These are phyloP conservation scores for Agapanthus africanus DNA, from an alignment of 106 monocot species.

Conservation along the genomic window DNA sequence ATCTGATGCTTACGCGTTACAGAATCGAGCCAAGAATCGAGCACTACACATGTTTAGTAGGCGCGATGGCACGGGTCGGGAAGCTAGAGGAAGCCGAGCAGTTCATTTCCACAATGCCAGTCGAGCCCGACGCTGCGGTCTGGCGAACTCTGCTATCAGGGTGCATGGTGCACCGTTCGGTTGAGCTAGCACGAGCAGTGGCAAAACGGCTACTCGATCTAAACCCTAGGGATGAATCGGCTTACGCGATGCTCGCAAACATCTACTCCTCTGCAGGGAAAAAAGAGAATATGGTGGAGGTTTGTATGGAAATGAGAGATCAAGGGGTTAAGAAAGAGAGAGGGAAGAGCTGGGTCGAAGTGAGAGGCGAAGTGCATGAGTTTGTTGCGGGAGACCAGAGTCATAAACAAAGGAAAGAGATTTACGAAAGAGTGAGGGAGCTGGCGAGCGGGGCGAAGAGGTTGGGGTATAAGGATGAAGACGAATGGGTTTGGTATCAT, in stretches of 20 bases:
- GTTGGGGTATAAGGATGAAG: slow-evolving; percentile 32
- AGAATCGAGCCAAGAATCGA: slow-evolving; percentile 33
- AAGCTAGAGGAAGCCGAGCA: slow-evolving; percentile 39
- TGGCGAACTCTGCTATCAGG: slow-evolving; percentile 61
- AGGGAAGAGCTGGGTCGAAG: slow-evolving; percentile 63
- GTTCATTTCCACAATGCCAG: slow-evolving; percentile 38
- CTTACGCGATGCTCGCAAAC: slow-evolving; percentile 53
- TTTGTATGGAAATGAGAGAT: slow-evolving; percentile 42
- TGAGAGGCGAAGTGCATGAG: slow-evolving; percentile 43
- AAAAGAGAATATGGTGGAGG: slow-evolving; percentile 15
- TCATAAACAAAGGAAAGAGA: slow-evolving; percentile 26
- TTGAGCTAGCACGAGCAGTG: slow-evolving; percentile 14
- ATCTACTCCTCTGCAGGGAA: slow-evolving; percentile 25
- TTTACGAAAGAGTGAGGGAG: slow-evolving; percentile 39
- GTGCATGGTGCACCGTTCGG: slow-evolving; percentile 23
- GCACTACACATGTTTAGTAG: slow-evolving; percentile 60
- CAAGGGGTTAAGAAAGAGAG: slow-evolving; percentile 46
- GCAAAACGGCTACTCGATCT: slow-evolving; percentile 34
- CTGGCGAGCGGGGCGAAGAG: slow-evolving; percentile 20
- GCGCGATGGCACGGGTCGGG: slow-evolving; percentile 42
- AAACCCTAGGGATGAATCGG: slow-evolving; percentile 45
- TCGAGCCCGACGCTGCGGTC: slow-evolving; percentile 44
- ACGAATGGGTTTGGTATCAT: slow-evolving; percentile 37
- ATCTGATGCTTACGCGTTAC: slow-evolving; percentile 22
- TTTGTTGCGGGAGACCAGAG: slow-evolving; percentile 41